Evolutionary conservation across 2,329 filamentous ascomycete genomes (phyloP).

Genomic region (Rutstroemia sp.): DNA sequence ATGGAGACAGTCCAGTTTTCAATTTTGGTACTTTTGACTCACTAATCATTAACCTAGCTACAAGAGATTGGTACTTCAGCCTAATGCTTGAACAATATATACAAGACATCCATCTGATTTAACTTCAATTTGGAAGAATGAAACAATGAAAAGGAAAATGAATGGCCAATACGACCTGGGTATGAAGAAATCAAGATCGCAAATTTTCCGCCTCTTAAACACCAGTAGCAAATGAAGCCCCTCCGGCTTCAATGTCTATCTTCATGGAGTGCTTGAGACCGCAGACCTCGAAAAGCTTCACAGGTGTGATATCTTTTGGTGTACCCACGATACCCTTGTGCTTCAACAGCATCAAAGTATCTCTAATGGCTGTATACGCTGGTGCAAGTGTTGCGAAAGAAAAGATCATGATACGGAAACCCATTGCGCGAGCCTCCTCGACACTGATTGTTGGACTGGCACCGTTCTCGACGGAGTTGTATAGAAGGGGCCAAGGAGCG

Average conservation of each 20-base stretch:
- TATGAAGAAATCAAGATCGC: not conserved
- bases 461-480: constrained; percentile 52
- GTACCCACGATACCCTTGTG: constrained; percentile 31
- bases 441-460: constrained; percentile 46
- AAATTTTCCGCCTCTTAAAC: constrained; percentile 8
- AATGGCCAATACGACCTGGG: not conserved
- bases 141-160: not conserved
- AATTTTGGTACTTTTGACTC: too few species aligned
- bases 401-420: constrained; percentile 53
- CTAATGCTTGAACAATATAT: too few species aligned
- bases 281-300: constrained; percentile 43
- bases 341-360: constrained; percentile 34
- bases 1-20: too few species aligned
- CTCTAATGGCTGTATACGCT: constrained; percentile 37
- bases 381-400: constrained; percentile 43
- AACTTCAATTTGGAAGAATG: not conserved
- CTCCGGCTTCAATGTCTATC: constrained; percentile 34
- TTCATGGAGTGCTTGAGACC: constrained; percentile 43
- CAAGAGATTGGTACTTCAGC: too few species aligned
- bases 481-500: constrained; percentile 42
- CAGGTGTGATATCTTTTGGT: constrained; percentile 38
- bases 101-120: too few species aligned
- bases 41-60: too few species aligned
- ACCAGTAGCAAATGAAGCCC: constrained; percentile 11
- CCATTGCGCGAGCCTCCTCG: constrained; percentile 45